These are phyloP conservation scores for Elaphomyces granulatus DNA, from an alignment of 495 filamentous ascomycete species.

Conservation along the genomic window DNA sequence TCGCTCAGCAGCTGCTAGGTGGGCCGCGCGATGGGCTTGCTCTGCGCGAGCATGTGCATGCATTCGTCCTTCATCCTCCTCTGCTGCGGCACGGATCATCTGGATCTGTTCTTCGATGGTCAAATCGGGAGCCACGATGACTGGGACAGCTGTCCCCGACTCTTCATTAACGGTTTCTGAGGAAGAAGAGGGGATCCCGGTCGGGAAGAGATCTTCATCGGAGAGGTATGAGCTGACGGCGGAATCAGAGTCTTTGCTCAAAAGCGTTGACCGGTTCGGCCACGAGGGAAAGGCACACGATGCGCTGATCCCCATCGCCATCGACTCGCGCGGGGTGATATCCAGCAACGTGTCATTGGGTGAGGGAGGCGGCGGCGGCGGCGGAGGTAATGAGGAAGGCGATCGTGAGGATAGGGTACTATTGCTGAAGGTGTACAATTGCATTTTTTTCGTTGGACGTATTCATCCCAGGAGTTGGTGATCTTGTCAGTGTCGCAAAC, in stretches of 20 bases:
- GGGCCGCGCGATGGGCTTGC: conserved; percentile 23
- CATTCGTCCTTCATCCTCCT: conserved; percentile 28
- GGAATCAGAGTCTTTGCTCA: conserved; percentile 21
- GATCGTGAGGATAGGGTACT: conserved; percentile 15
- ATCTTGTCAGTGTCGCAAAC: too few relatives aligned
- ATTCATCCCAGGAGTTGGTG: too few relatives aligned
- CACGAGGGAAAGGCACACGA: conserved; percentile 40
- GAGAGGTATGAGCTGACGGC: conserved; percentile 32
- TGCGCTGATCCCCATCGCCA: conserved; percentile 27
- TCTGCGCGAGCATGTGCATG: conserved; percentile 33
- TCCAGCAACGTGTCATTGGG: conserved; percentile 28
- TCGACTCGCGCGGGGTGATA: conserved; percentile 33
- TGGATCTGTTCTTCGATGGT: conserved; percentile 32
- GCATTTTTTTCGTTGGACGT: too few relatives aligned
- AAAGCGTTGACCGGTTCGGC: conserved; percentile 35
- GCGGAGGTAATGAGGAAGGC: conserved; percentile 20
- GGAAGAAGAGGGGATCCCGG: conserved; percentile 17
- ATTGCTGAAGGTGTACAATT: conserved; percentile 27
- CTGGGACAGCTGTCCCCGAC: conserved; percentile 13
- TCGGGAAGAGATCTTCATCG: conserved; percentile 37
- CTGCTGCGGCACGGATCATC: conserved; percentile 24
- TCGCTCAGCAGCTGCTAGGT: conserved; percentile 20
- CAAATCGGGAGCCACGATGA: conserved; percentile 10
- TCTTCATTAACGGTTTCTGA: conserved; percentile 21
- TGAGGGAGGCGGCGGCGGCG: conserved; percentile 28